A percentile compares a stretch with the other conserved stretches of the same genome.
phyloP scores from a whole-genome alignment of 2,329 filamentous ascomycete genomes.

The Cephalotrichum gorgonifer region DNA sequence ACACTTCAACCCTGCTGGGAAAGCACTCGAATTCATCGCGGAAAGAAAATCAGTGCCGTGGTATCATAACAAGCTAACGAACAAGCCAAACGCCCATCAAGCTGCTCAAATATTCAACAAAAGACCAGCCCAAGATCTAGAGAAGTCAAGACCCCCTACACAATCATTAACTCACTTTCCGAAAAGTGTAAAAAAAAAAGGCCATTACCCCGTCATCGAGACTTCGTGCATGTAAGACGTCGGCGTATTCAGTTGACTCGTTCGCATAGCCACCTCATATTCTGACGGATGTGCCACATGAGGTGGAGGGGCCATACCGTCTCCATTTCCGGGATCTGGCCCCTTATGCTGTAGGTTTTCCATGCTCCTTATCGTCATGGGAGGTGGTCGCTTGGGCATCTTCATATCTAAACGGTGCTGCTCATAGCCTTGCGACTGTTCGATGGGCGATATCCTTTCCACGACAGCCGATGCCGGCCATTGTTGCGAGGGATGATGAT shows the following conservation, averaged over 20 bases:
- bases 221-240: neutral
- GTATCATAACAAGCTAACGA: neutral
- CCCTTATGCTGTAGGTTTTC: slow-evolving; percentile 13
- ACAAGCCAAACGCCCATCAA: neutral
- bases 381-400: slow-evolving; percentile 9
- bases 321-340: slow-evolving; percentile 3
- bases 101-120: no score
- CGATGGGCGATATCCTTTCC: slow-evolving; percentile 3
- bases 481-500: slow-evolving; percentile 5
- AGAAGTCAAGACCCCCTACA: neutral
- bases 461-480: slow-evolving; percentile 1
- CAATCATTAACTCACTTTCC: neutral
- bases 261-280: neutral
- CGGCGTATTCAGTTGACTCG: neutral
- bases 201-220: slow-evolving; percentile 2
- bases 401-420: neutral
- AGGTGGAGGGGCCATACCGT: neutral
- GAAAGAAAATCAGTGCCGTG: neutral
- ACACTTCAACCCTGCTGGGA: neutral
- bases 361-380: slow-evolving; percentile 9
- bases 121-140: neutral
- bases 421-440: neutral
- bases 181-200: neutral
- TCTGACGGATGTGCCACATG: neutral
- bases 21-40: neutral